Percentiles rank a stretch among this genome's conserved stretches.
Conservation (phyloP, 139 green algal species). For the Prasinococcaceae sp. region DNA sequence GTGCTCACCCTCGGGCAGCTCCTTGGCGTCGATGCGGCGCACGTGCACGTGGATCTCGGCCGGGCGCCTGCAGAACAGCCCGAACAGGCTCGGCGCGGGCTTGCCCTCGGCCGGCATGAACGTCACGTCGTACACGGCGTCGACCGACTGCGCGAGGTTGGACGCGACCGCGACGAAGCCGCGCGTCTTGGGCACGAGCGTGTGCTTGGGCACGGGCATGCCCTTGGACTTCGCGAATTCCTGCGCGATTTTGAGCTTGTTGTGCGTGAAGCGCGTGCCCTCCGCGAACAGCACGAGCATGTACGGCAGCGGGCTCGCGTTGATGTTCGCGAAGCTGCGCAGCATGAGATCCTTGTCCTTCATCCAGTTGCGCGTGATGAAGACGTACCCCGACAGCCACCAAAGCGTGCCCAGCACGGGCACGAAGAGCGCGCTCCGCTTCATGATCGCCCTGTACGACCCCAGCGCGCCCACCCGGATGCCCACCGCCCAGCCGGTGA, state of each 20-base stretch:
- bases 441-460: neutral
- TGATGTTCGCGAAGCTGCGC: too few relatives aligned
- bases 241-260: slow-evolving; percentile 19
- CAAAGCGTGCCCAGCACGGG: slow-evolving; percentile 21
- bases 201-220: slow-evolving; percentile 14
- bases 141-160: too few relatives aligned
- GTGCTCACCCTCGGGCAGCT: too few relatives aligned
- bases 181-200: slow-evolving; percentile 18
- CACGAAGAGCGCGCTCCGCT: neutral
- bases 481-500: slow-evolving; percentile 16
- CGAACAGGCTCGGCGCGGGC: too few relatives aligned
- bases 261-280: slow-evolving; percentile 22
- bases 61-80: too few relatives aligned
- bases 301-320: slow-evolving; percentile 5
- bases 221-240: slow-evolving; percentile 12
- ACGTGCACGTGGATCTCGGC: too few relatives aligned
- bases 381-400: slow-evolving; percentile 27
- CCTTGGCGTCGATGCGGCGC: too few relatives aligned
- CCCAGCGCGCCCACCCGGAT: neutral
- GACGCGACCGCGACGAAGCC: too few relatives aligned
- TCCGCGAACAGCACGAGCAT: slow-evolving; percentile 21
- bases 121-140: too few relatives aligned
- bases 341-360: neutral
- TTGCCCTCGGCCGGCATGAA: too few relatives aligned
- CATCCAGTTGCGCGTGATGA: slow-evolving; percentile 14